Conservation (phyloP, 2,329 filamentous ascomycete genomes). For the Dichotomopilus funicola region DNA sequence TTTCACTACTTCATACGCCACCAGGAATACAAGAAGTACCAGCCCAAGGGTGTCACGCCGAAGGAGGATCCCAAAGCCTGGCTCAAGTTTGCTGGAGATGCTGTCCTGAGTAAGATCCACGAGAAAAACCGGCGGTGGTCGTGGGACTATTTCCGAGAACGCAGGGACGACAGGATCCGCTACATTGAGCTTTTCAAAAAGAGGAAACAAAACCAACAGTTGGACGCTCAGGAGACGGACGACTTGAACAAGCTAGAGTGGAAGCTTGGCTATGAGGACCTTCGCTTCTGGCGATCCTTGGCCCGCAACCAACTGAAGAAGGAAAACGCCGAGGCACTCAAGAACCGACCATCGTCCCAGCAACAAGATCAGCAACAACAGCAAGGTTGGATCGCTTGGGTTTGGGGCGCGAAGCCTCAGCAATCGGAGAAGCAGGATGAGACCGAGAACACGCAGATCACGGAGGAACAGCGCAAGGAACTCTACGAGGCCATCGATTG, state of each 20-base stretch:
- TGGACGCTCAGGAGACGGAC: slow-evolving; percentile 63
- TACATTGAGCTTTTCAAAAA: slow-evolving; percentile 98
- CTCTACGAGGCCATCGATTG: slow-evolving; percentile 97
- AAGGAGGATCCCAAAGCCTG: slow-evolving; percentile 90
- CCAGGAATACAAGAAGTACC: slow-evolving; percentile 90
- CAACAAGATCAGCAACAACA: slow-evolving; percentile 55
- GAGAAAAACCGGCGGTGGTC: slow-evolving; percentile 90
- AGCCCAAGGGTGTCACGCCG: slow-evolving; percentile 72
- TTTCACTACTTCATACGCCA: slow-evolving; percentile 98
- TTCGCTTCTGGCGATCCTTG: slow-evolving; percentile 93
- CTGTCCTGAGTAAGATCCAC: slow-evolving; percentile 88
- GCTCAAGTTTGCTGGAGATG: slow-evolving; percentile 84
- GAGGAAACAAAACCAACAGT: slow-evolving; percentile 66
- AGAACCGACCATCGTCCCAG: slow-evolving; percentile 45
- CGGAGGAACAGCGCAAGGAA: slow-evolving; percentile 91
- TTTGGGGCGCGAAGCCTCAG: slow-evolving; percentile 71
- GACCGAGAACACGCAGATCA: slow-evolving; percentile 77
- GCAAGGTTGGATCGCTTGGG: slow-evolving; percentile 86
- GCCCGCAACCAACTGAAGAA: slow-evolving; percentile 92
- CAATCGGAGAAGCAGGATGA: slow-evolving; percentile 47
- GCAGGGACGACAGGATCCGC: slow-evolving; percentile 76
- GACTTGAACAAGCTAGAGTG: slow-evolving; percentile 72
- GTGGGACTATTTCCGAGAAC: slow-evolving; percentile 91
- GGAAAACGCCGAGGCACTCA: slow-evolving; percentile 86
- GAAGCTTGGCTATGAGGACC: slow-evolving; percentile 88